A percentile compares a stretch with the other conserved stretches of the same genome.
These are phyloP conservation scores for Cerrena zonata DNA, from an alignment of 1,284 basidiomycete genomes.

Conservation along the genomic window DNA sequence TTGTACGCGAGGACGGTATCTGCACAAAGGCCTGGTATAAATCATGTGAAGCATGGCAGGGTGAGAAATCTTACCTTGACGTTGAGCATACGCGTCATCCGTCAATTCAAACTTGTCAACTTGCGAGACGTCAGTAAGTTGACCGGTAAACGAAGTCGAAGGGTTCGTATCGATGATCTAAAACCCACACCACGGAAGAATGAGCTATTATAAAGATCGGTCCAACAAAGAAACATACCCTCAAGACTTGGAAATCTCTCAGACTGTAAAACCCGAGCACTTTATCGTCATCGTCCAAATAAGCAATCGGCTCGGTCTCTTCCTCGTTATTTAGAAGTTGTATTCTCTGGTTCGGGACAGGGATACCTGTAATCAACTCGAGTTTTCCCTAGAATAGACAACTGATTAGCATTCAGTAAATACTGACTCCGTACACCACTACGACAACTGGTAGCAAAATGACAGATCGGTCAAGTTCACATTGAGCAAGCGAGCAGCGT, in stretches of 20 bases:
- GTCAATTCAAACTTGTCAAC: slow-evolving; percentile 93
- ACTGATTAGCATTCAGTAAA: not conserved
- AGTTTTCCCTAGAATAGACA: slow-evolving; percentile 61
- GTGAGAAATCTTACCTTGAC: slow-evolving; percentile 51
- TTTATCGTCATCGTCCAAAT: slow-evolving; percentile 60
- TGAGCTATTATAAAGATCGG: not conserved
- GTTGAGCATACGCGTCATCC: slow-evolving; percentile 74
- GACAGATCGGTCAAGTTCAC: no score
- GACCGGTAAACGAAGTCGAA: slow-evolving; percentile 64
- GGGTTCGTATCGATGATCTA: slow-evolving; percentile 81
- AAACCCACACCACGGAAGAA: not conserved
- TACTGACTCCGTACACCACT: no score
- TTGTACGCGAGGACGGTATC: slow-evolving; percentile 92
- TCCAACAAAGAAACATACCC: slow-evolving; percentile 42
- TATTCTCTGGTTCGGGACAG: slow-evolving; percentile 65
- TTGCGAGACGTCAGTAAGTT: slow-evolving; percentile 77
- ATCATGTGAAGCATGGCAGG: not conserved
- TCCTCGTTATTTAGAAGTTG: slow-evolving; percentile 58
- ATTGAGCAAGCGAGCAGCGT: no score
- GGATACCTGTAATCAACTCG: slow-evolving; percentile 87
- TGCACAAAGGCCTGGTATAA: slow-evolving; percentile 23
- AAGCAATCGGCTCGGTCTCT: slow-evolving; percentile 44
- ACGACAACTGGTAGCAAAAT: no score
- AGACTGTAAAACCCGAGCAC: slow-evolving; percentile 72
- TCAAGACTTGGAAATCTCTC: slow-evolving; percentile 64